Conservation (phyloP, 2,329 filamentous ascomycete species). For the Moelleriella libera region DNA sequence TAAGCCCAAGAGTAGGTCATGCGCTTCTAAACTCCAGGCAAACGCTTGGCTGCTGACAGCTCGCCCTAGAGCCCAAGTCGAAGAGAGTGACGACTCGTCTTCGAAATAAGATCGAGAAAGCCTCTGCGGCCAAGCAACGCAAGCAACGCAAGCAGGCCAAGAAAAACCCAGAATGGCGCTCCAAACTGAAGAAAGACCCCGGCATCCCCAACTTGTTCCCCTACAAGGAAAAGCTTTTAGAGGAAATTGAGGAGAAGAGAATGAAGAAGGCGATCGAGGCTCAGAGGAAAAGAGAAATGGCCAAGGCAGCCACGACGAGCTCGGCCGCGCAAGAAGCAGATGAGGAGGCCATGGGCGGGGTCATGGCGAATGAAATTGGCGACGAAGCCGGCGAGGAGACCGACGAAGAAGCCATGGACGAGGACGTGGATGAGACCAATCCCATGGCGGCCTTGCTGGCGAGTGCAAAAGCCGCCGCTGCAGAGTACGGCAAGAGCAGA, state of each 20-base stretch:
- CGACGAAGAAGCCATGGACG: constrained; percentile 37
- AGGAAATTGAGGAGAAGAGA: constrained; percentile 86
- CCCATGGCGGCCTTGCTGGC: constrained; percentile 87
- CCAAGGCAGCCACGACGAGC: constrained; percentile 50
- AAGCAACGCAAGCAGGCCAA: constrained; percentile 83
- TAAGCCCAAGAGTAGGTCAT: constrained; percentile 36
- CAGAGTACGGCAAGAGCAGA: constrained; percentile 55
- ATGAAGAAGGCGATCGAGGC: constrained; percentile 69
- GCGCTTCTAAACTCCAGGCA: background rate
- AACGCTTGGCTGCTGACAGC: background rate
- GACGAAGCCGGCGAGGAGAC: constrained; percentile 31
- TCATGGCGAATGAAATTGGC: constrained; percentile 5
- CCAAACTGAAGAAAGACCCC: constrained; percentile 91
- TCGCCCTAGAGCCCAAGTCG: constrained; percentile 66
- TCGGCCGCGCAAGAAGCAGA: constrained; percentile 25
- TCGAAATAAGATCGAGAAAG: constrained; percentile 92
- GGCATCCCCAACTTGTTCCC: constrained; percentile 96
- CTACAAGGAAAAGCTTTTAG: constrained; percentile 89
- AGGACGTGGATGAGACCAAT: constrained; percentile 56
- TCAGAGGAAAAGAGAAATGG: constrained; percentile 55
- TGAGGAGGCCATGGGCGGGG: constrained; percentile 29
- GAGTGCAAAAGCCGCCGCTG: constrained; percentile 65
- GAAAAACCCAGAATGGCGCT: constrained; percentile 95
- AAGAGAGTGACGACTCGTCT: constrained; percentile 84
- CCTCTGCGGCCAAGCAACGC: constrained; percentile 75